Base-by-base conservation (phyloP, 768 basidiomycete species). In the Tricholoma terreum region DNA sequence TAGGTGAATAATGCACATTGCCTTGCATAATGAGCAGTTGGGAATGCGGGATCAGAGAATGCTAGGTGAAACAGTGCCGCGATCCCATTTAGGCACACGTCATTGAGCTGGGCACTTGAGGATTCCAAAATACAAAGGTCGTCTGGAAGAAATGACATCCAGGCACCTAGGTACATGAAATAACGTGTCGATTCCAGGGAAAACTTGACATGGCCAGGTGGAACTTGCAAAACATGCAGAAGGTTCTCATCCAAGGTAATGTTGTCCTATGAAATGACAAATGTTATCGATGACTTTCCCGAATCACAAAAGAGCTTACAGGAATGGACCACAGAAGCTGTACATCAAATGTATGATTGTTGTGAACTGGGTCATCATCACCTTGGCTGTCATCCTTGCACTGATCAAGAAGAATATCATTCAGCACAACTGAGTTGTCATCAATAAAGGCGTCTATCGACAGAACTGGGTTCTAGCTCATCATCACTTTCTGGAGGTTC, bases 51-150 rank as follows among this genome's bases (percentile, higher is more conserved):
- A 14, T 33, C 11, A 17, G 45, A 10, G 21, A n/a, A 10, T 54
- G 54, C 27, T n/a, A 46, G 14, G 3, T 57, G 64, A 4, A 75
- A 57, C 1, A 69, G 30, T 0, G 58, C 48, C 0, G 70, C 67
- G 19, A 63, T 24, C 0, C 63, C 67, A 30, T 72, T 71, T 12
- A 75, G 45, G 35, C 67, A 70, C 7, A 52, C 55, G 27, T 67
- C 62, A 21, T 69, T 71, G 9, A 73, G 64, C 0, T 59, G 49
- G 0, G 38, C 55, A 2, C 6, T 30, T 8, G 43, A 36, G 2
- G 31, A 35, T 1, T 7, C 46, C n/a, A 63, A 54, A 12, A 57
- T 62, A 2, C 35, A 19, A 3, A 60, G 54, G 21, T 68, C 62
- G 2, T 22, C 50, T 8, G 54, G 6, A 11, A 35, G 24, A 33